Conservation (phyloP, 208 protist species). For the Novymonas esmeraldas region DNA sequence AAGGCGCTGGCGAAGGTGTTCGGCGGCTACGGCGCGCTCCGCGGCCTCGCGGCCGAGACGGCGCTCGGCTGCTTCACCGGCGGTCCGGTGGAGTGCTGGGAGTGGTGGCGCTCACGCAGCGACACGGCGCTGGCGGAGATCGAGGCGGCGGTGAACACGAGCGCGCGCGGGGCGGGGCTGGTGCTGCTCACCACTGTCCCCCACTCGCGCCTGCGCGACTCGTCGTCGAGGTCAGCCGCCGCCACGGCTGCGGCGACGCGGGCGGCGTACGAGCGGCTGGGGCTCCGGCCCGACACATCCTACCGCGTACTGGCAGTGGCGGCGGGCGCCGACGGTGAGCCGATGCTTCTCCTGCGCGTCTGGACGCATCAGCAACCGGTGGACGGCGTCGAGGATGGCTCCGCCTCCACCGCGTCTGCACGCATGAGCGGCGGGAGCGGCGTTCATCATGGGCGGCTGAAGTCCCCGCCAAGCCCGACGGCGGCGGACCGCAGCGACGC, state of each 20-base stretch:
- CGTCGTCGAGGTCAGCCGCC: not conserved
- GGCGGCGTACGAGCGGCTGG: constrained; percentile 19
- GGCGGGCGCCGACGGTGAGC: constrained; percentile 35
- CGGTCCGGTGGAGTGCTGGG: constrained; percentile 64
- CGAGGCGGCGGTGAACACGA: constrained; percentile 53
- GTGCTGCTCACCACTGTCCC: constrained; percentile 48
- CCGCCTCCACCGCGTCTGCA: no score
- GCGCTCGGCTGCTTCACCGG: constrained; percentile 64
- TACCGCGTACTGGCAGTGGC: constrained; percentile 67
- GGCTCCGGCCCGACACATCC: constrained; percentile 38
- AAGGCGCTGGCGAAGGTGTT: constrained; percentile 81
- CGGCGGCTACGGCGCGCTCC: constrained; percentile 50
- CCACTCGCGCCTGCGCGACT: constrained; percentile 1
- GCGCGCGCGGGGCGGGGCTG: constrained; percentile 46
- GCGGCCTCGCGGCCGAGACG: constrained; percentile 22
- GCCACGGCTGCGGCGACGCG: not conserved
- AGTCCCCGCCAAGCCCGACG: no score
- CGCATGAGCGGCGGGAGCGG: not conserved
- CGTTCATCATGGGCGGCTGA: no score
- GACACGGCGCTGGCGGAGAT: constrained; percentile 52
- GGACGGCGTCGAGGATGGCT: no score
- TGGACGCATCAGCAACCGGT: constrained; percentile 27
- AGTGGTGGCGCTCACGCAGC: constrained; percentile 49
- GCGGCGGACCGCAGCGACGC: constrained; percentile 13
- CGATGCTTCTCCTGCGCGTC: constrained; percentile 52